phyloP scores from a whole-genome alignment of 148 eudicot species.

The Pouteria glomerata region DNA sequence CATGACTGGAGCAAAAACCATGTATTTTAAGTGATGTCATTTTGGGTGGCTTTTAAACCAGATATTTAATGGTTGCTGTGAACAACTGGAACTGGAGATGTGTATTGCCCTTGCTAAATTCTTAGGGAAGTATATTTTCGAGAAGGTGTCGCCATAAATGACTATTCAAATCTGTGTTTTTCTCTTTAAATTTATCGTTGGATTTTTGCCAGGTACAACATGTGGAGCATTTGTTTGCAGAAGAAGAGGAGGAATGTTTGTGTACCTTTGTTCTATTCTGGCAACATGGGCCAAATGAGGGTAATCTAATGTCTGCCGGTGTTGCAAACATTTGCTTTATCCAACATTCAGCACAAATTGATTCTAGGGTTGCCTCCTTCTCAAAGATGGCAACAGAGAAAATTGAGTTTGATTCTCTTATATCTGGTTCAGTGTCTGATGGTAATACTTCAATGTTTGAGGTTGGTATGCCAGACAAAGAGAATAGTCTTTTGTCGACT shows the following conservation, averaged over 20 bases:
- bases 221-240: conserved; percentile 29
- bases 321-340: conserved; percentile 36
- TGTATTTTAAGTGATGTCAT: background rate
- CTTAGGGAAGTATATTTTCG: background rate
- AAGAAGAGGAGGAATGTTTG: conserved; percentile 43
- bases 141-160: background rate
- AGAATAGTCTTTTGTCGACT: background rate
- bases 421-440: conserved; percentile 4
- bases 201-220: conserved; percentile 34
- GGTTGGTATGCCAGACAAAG: background rate
- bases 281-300: conserved; percentile 53
- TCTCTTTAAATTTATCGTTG: no score
- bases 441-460: background rate
- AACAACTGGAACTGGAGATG: no score
- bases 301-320: conserved; percentile 18
- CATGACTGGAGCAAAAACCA: background rate
- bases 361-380: conserved; percentile 38
- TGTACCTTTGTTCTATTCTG: conserved; percentile 49
- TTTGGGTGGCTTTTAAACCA: background rate
- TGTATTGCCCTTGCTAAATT: background rate
- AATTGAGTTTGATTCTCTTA: conserved; percentile 8
- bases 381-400: conserved; percentile 38
- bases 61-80: background rate
- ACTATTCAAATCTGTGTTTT: background rate
- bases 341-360: conserved; percentile 9